Evolutionary conservation across 2,329 filamentous ascomycete genomes (phyloP).

Genomic region (Aspergillus hortae): DNA sequence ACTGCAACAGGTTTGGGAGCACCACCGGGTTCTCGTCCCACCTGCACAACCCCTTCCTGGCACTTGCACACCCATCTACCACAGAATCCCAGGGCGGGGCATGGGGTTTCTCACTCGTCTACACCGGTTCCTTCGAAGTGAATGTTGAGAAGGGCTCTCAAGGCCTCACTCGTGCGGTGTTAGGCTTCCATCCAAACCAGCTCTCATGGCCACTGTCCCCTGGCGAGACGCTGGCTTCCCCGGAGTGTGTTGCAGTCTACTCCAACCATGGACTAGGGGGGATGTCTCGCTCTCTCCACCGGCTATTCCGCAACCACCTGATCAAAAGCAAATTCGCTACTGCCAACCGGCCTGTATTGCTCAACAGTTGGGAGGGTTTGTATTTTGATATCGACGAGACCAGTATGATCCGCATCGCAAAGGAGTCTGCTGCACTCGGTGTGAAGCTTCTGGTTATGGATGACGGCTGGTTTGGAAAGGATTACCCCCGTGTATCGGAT

Average conservation of each 20-base stretch:
- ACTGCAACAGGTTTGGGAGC: conserved; percentile 53
- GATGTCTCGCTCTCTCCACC: conserved; percentile 61
- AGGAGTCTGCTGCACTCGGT: conserved; percentile 56
- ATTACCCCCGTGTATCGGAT: conserved; percentile 59
- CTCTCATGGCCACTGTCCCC: conserved; percentile 56
- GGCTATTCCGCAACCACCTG: conserved; percentile 59
- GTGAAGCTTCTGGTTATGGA: conserved; percentile 63
- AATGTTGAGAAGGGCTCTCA: conserved; percentile 62
- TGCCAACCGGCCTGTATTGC: conserved; percentile 51
- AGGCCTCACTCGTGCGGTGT: conserved; percentile 56
- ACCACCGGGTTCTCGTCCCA: conserved; percentile 61
- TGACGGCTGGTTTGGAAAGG: conserved; percentile 65
- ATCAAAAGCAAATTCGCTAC: conserved; percentile 55
- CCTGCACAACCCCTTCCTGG: conserved; percentile 62
- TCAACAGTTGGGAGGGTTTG: conserved; percentile 66
- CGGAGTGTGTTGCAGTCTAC: conserved; percentile 62
- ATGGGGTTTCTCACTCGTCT: conserved; percentile 64
- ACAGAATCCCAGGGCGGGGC: conserved; percentile 61
- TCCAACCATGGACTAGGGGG: conserved; percentile 57
- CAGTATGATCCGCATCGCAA: conserved; percentile 53
- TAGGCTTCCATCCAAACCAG: conserved; percentile 61
- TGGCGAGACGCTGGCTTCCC: conserved; percentile 57
- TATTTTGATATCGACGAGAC: conserved; percentile 57
- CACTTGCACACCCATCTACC: conserved; percentile 53
- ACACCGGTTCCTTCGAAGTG: conserved; percentile 60